Conservation (phyloP, 129 eudicot species). For the Flaveria bidentis region DNA sequence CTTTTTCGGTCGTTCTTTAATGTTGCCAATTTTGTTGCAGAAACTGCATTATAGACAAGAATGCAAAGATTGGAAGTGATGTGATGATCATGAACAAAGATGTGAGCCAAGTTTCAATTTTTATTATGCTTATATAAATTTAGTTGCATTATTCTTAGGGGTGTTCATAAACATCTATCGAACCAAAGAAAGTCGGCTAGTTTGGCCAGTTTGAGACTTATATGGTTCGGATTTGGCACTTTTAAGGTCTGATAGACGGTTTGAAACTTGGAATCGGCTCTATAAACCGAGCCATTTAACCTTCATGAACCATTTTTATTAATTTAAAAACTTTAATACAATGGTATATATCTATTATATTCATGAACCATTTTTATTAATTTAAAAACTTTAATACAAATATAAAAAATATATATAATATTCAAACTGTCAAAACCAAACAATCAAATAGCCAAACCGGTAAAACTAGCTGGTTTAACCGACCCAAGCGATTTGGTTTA, state of each 20-base stretch:
- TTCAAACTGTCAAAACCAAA: no score
- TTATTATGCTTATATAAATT: no score
- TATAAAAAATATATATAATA: neutral
- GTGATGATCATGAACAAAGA: slow-evolving; percentile 88
- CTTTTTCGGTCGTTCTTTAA: neutral
- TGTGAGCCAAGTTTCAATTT: slow-evolving; percentile 43
- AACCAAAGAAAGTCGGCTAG: neutral
- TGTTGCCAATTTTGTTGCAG: slow-evolving; percentile 35
- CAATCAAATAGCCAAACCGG: neutral
- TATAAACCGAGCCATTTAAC: neutral
- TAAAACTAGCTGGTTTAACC: neutral
- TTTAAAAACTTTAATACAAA: neutral
- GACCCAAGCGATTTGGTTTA: neutral
- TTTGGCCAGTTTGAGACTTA: neutral
- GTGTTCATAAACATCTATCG: no score
- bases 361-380: neutral
- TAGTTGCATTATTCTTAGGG: no score
- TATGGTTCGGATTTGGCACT: neutral
- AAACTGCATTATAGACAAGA: slow-evolving; percentile 96
- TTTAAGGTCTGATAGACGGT: neutral
- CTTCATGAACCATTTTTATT: neutral
- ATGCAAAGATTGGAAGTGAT: slow-evolving; percentile 83
- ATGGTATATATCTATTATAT: neutral
- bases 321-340: neutral
- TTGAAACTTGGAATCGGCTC: neutral